Percentiles rank a stretch among this genome's conserved stretches.
Conservation (phyloP, 1,284 basidiomycete species). For the Ceratobasidium sp. region DNA sequence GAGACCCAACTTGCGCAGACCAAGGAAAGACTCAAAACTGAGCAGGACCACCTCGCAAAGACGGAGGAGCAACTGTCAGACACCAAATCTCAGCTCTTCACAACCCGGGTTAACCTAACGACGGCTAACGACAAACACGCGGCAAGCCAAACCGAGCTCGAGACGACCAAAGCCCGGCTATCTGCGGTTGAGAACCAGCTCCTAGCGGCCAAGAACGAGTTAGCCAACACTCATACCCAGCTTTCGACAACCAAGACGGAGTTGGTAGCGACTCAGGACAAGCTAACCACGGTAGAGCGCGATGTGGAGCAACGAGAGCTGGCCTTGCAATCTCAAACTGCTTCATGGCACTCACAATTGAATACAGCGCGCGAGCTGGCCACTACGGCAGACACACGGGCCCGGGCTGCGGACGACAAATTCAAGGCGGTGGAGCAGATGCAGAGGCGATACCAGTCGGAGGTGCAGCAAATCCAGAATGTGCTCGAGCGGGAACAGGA, state of each 20-base stretch:
- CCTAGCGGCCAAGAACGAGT: background rate
- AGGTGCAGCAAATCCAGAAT: background rate
- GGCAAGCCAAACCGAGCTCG: background rate
- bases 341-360: constrained; percentile 12
- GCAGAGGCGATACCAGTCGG: background rate
- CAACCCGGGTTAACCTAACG: background rate
- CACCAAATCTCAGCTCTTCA: background rate
- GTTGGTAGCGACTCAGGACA: background rate
- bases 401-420: constrained; percentile 15
- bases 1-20: constrained; percentile 9
- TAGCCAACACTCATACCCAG: background rate
- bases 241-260: background rate
- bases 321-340: background rate
- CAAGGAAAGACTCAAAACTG: background rate
- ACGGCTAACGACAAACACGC: background rate
- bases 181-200: background rate
- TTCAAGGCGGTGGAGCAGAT: background rate
- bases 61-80: background rate
- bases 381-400: background rate
- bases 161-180: background rate
- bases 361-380: background rate
- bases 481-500: constrained; percentile 6
- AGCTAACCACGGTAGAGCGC: background rate
- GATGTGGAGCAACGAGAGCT: constrained; percentile 3
- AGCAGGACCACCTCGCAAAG: background rate